Evolutionary conservation across 345 rosid species (phyloP).

Genomic region (Turnera subulata): DNA sequence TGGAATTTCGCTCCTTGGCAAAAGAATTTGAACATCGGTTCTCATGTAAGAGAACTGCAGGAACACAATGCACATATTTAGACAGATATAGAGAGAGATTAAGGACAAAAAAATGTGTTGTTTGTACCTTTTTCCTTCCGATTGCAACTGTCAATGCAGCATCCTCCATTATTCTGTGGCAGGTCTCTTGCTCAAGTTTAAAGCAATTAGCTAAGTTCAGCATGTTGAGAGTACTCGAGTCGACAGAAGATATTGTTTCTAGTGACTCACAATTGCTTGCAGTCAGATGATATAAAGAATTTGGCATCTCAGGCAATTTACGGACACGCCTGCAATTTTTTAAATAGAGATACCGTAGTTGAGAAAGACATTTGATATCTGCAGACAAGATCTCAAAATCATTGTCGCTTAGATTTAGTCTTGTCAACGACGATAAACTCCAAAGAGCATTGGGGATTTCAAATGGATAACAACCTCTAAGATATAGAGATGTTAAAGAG

Average conservation of each 20-base stretch:
- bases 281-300: background rate
- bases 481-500: background rate
- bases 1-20: slow-evolving; percentile 17
- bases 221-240: fast-evolving
- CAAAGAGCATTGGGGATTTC: background rate
- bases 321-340: background rate
- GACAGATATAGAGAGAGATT: background rate
- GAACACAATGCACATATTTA: background rate
- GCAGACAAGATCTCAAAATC: slow-evolving; percentile 1
- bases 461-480: background rate
- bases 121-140: background rate
- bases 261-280: background rate
- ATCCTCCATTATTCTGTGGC: background rate
- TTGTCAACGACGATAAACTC: background rate
- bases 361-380: background rate
- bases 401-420: background rate
- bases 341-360: background rate
- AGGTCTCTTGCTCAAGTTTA: background rate
- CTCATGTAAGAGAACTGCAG: background rate
- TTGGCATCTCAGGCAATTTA: background rate
- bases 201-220: background rate
- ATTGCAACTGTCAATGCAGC: background rate
- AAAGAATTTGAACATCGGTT: background rate
- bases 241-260: background rate
- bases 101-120: background rate